phyloP scores from a whole-genome alignment of 73 alveolate species.

The Paramecium sonneborni region DNA sequence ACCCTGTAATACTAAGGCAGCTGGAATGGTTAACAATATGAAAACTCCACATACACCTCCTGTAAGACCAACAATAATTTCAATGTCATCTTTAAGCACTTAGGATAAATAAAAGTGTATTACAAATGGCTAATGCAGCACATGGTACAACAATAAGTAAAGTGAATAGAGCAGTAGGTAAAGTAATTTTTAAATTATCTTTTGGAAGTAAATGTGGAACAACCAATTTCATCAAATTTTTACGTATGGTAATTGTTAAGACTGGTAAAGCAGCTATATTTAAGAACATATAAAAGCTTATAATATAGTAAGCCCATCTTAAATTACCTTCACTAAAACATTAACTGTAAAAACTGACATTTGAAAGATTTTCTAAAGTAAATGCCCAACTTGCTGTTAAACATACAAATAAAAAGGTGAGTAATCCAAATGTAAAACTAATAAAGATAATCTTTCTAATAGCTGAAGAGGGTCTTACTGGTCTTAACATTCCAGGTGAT shows the following conservation, averaged over 20 bases:
- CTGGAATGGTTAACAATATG: constrained; percentile 18
- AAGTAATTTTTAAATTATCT: constrained; percentile 41
- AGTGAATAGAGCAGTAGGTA: constrained; percentile 36
- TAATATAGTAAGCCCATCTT: constrained; percentile 47
- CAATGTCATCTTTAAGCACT: constrained; percentile 7
- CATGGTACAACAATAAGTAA: constrained; percentile 53
- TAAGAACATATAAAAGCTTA: constrained; percentile 58
- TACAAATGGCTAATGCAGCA: neutral
- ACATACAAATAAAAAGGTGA: constrained; percentile 32
- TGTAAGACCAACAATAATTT: neutral
- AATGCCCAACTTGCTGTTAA: constrained; percentile 59
- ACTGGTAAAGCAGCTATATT: constrained; percentile 61
- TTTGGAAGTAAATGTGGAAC: constrained; percentile 27
- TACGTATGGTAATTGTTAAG: constrained; percentile 49
- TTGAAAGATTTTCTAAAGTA: neutral
- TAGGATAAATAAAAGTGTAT: neutral
- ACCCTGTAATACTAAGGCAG: constrained; percentile 10
- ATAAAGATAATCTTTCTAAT: constrained; percentile 37
- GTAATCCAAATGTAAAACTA: constrained; percentile 23
- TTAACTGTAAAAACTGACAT: neutral
- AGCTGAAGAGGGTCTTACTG: constrained; percentile 42
- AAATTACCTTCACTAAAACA: neutral
- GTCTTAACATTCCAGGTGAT: constrained; percentile 65
- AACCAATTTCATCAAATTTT: constrained; percentile 41
- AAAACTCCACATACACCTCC: constrained; percentile 58